These are phyloP conservation scores for Colletotrichum caudatum DNA, from an alignment of 2,329 filamentous ascomycete genomes.

Conservation along the genomic window DNA sequence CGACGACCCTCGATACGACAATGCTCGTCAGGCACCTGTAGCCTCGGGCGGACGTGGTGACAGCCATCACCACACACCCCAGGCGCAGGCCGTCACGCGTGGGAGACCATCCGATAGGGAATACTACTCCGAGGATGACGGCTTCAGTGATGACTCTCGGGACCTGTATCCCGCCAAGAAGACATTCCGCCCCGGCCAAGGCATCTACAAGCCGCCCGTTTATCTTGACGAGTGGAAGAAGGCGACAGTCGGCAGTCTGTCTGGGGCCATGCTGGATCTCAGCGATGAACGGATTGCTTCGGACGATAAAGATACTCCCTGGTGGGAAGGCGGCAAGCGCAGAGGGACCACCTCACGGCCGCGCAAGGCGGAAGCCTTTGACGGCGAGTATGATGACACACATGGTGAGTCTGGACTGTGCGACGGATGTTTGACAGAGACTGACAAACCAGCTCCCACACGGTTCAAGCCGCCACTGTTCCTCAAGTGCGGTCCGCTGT, in stretches of 20 bases:
- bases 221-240: slow-evolving; percentile 81
- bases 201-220: slow-evolving; percentile 68
- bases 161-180: slow-evolving; percentile 21
- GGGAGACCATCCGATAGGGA: slow-evolving; percentile 42
- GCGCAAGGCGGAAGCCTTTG: slow-evolving; percentile 72
- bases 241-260: slow-evolving; percentile 71
- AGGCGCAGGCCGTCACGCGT: slow-evolving; percentile 15
- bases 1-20: slow-evolving; percentile 11
- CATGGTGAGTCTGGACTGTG: slow-evolving; percentile 59
- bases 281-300: slow-evolving; percentile 52
- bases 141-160: slow-evolving; percentile 44
- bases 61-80: background rate
- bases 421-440: background rate
- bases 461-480: slow-evolving; percentile 86
- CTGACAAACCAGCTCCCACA: slow-evolving; percentile 63
- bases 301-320: slow-evolving; percentile 69
- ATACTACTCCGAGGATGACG: slow-evolving; percentile 45
- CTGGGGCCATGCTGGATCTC: slow-evolving; percentile 71
- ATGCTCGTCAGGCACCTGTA: slow-evolving; percentile 3
- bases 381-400: slow-evolving; percentile 75
- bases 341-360: slow-evolving; percentile 62
- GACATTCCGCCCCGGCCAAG: slow-evolving; percentile 61
- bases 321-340: slow-evolving; percentile 77
- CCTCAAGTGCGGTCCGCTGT: slow-evolving; percentile 88
- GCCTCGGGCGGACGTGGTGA: slow-evolving; percentile 21